Evolutionary conservation across 768 basidiomycete species (phyloP).

Genomic region (Nidula microcarpa): DNA sequence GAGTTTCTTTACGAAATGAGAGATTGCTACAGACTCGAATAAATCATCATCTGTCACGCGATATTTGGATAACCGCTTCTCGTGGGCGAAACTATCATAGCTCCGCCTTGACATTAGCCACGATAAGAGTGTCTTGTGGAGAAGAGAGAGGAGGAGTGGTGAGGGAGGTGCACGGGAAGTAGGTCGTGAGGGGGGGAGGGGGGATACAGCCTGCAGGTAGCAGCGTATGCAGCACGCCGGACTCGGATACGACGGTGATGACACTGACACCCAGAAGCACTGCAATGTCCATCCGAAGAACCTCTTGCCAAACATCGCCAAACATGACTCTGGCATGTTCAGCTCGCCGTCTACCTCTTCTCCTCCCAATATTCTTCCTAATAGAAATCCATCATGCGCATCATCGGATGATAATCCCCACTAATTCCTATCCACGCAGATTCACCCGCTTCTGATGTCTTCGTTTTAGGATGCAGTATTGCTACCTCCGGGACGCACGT

Average conservation of each 20-base stretch:
- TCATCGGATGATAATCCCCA: no score
- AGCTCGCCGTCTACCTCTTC: no score
- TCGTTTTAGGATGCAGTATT: no score
- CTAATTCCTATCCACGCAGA: no score
- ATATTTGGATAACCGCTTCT: constrained; percentile 71
- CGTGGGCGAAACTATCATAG: constrained; percentile 66
- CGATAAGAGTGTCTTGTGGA: constrained; percentile 6
- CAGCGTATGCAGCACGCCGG: neutral
- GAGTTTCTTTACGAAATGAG: neutral
- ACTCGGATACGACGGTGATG: neutral
- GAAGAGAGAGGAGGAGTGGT: neutral
- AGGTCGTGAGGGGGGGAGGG: neutral
- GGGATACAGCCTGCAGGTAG: neutral
- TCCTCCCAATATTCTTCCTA: no score
- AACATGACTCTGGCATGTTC: neutral
- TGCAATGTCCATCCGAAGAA: neutral
- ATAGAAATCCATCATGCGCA: no score
- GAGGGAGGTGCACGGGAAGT: neutral
- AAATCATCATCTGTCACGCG: constrained; percentile 82
- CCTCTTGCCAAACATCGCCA: neutral
- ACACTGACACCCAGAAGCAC: neutral
- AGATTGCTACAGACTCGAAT: constrained; percentile 57
- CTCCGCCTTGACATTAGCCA: constrained; percentile 70
- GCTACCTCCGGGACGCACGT: no score
- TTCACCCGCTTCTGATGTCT: no score